Conservation (phyloP, 331 rosid genomes). For the Rosa hybrid region DNA sequence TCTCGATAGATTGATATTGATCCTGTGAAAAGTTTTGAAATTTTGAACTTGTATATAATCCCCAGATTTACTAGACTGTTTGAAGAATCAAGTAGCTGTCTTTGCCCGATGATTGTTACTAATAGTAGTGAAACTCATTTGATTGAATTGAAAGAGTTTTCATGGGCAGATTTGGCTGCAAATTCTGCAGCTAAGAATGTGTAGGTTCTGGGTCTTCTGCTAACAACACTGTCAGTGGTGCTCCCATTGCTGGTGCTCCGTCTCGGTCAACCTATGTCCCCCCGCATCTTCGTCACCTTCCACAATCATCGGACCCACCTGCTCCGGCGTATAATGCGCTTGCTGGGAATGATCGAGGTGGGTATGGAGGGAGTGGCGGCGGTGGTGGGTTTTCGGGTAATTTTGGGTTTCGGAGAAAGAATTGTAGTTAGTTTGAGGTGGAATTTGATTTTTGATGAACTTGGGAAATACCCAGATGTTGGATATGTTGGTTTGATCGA, state of each 20-base stretch:
- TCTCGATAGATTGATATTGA: too few species aligned
- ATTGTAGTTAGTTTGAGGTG: neutral
- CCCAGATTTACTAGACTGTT: too few species aligned
- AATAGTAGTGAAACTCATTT: too few species aligned
- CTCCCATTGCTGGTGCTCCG: neutral
- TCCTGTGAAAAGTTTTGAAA: too few species aligned
- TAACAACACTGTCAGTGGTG: constrained; percentile 31
- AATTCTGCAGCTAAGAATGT: constrained; percentile 70
- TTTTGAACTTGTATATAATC: too few species aligned
- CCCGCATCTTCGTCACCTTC: constrained; percentile 77
- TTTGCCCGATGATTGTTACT: too few species aligned
- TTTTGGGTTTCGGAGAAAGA: too few species aligned
- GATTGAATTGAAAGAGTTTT: constrained; percentile 4
- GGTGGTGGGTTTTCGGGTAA: too few species aligned
- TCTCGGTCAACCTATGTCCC: constrained; percentile 65
- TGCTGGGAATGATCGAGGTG: constrained; percentile 34
- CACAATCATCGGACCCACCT: constrained; percentile 36
- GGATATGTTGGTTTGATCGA: neutral
- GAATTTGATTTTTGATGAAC: neutral
- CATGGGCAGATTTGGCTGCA: constrained; percentile 97
- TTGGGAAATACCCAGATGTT: constrained; percentile 2
- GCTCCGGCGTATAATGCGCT: constrained; percentile 31
- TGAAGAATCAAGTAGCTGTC: too few species aligned
- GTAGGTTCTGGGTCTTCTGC: constrained; percentile 46
- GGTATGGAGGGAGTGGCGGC: constrained; percentile 23